Base-by-base conservation (phyloP, 73 alveolate genomes). In the Tetrahymena malaccensis region DNA sequence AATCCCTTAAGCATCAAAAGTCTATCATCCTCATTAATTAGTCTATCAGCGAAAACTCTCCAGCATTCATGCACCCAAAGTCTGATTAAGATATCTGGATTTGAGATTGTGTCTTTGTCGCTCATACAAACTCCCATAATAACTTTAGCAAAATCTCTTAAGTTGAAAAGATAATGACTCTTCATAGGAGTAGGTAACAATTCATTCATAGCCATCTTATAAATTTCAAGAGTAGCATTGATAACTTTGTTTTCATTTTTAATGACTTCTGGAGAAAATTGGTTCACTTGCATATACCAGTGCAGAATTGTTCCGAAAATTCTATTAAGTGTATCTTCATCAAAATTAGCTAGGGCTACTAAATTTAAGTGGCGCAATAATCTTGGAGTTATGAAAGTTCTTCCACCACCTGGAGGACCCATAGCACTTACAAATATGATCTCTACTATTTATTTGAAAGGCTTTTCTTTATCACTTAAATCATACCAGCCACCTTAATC, bases 391-490 rank as follows among this genome's bases (percentile, higher is more conserved):
- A 99, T 98, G 97, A 97, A 99, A n/a, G 99, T 98, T 85, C 99
- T 98, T 43, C 99, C 99, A 35, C 99, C 99, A 34, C 99, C 99
- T 12, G 99, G 99, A 4, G 99, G 99, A 2, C 99, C 99, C 99
- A 99, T 99, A 22, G 99, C 99, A 21, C 99, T 98, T 34, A 99
- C 97, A 40, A 99, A 98, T 95, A 98, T 96, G 43, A 98, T 97
- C 94, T 99, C 99, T 96, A 98, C 98, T 95, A 99, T 99, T 96
- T 98, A 96, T 97, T 99, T 99, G 97, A 99, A 99, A 35, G 99
- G 99, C 55, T 94, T 97, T 85, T 98, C 99, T 98, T 97, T 98
- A 96, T 99, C 99, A 56, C 98, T 98, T 19, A 99, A 94, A 85
- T 99, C 99, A 96, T 98, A 99, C 99, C 99, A 99, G 58, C 99